Evolutionary conservation across 352 stramenopile genomes (phyloP), one percentile per base, ranked within the genome.

Genomic region (Phytophthora europaea): DNA sequence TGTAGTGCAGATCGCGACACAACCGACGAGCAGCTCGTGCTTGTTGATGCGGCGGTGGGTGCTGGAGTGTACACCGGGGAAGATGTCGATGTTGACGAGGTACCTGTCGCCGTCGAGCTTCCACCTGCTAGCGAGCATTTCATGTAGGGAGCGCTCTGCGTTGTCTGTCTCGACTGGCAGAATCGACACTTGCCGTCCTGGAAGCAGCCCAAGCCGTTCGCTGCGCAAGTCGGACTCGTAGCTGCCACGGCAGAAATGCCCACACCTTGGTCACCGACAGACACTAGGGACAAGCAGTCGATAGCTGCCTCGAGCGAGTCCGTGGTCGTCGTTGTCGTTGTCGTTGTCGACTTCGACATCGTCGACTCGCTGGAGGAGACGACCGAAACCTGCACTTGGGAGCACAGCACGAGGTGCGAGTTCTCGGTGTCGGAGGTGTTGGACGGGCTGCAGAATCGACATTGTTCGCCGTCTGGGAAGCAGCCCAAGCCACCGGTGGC

Each of bases 171-270:
- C n/a, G 48, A 65, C 61, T 81, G 78, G 43, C 83, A 90, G 33
- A 81, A 84, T 54, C 83, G 78, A 31, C 83, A 83, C 18, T 70
- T 56, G 56, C 67, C 73, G 28, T 53, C 73, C 20, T 65, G 18
- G 10, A 65, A 74, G 62, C 70, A 80, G 20, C 79, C 78, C 13
- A 88, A 69, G 1, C 76, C 70, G 50, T 72, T 76, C 8, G 38
- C 22, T 55, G 57, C 34, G 31, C 74, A 81, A 12, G 74, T 61
- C 9, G 70, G 65, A n/a, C 18, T 76, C 6, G 55, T 67, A 59
- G 60, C 65, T 47, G 65, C 33, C 0, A 72, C 47, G 13, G 74
- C 74, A 48, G 72, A 81, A 58, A 78, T 78, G 0, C 74, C 74
- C 40, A 76, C 75, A 20, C 58, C 60, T 61, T 66, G 50, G 15